phyloP scores from a whole-genome alignment of 148 eudicot species.

The Arbutus unedo region DNA sequence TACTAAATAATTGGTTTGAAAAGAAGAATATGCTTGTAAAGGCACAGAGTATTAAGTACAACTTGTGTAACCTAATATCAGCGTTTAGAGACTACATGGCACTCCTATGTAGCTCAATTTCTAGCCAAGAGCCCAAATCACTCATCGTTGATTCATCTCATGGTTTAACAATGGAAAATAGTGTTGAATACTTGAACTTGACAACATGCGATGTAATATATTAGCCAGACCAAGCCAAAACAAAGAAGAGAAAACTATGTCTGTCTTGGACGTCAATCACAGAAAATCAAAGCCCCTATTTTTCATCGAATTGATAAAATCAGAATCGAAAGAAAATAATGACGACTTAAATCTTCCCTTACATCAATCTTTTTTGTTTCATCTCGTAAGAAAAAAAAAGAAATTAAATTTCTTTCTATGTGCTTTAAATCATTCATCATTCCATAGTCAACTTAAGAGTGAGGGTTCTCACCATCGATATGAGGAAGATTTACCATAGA shows the following conservation, averaged over 20 bases:
- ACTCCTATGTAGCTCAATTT: background rate
- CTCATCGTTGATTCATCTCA: background rate
- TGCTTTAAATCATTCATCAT: no score
- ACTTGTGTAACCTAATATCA: background rate
- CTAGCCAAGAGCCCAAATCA: background rate
- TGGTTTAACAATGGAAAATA: background rate
- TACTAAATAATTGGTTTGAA: background rate
- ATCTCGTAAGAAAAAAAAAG: no score
- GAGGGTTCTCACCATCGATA: background rate
- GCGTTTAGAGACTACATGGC: background rate
- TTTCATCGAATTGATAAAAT: no score
- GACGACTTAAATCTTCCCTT: no score
- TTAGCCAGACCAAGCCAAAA: background rate
- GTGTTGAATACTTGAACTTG: background rate
- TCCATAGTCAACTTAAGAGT: background rate
- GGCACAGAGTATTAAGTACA: background rate
- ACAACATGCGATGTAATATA: background rate
- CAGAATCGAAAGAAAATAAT: no score
- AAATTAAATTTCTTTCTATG: no score
- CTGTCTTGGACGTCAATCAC: background rate
- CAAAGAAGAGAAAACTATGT: background rate
- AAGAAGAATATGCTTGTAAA: background rate
- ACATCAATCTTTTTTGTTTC: no score
- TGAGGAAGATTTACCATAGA: background rate
- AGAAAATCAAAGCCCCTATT: background rate